Conservation (phyloP, 2,329 filamentous ascomycete species). For the Neopestalotiopsis rosae region DNA sequence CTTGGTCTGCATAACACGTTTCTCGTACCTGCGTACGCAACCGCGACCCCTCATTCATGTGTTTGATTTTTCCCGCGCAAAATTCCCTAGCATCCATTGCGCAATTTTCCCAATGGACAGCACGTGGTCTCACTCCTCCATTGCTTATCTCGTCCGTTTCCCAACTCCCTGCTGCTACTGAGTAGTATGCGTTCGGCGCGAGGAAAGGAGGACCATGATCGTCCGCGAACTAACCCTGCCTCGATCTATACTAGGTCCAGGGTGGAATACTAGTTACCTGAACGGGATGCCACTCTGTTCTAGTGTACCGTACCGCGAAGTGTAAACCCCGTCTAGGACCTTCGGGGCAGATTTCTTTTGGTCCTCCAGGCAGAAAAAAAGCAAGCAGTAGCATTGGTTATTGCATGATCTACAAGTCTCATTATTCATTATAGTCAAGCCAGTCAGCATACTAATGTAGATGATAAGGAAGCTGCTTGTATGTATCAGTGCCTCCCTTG, state of each 20-base stretch:
- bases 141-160: no score
- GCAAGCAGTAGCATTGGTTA: neutral
- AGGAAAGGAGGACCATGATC: slow-evolving; percentile 5
- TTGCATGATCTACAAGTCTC: no score
- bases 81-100: no score
- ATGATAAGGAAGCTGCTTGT: no score
- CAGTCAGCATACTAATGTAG: no score
- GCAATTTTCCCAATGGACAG: no score
- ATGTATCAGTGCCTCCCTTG: no score
- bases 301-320: neutral
- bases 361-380: neutral
- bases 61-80: no score
- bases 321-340: neutral
- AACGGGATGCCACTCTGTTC: slow-evolving; percentile 9
- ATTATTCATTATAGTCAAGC: no score
- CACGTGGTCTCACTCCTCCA: no score
- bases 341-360: neutral
- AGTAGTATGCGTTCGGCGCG: neutral
- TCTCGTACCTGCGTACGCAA: no score
- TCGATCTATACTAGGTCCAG: slow-evolving; percentile 13
- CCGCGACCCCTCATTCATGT: no score
- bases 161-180: neutral
- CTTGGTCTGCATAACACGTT: neutral
- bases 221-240: neutral
- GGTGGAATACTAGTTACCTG: slow-evolving; percentile 3